phyloP scores from a whole-genome alignment of 1,284 basidiomycete genomes.

The Tilletia setariae region DNA sequence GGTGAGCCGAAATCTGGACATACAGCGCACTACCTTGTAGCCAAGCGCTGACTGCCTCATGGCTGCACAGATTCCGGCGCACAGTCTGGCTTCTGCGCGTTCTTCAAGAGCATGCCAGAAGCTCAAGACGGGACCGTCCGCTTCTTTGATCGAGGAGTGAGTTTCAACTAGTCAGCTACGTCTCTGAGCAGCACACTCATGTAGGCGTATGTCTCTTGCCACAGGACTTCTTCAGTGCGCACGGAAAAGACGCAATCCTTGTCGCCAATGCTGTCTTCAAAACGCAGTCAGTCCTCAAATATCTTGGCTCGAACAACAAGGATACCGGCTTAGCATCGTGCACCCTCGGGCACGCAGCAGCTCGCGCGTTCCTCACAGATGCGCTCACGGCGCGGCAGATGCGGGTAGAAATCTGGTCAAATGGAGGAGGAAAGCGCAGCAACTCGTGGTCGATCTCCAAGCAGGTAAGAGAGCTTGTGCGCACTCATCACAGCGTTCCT shows the following conservation, averaged over 20 bases:
- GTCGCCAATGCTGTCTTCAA: conserved; percentile 72
- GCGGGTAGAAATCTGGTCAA: conserved; percentile 73
- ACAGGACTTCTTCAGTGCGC: conserved; percentile 79
- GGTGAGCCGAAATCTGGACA: conserved; percentile 19
- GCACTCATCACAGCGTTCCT: not conserved
- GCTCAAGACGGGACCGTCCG: conserved; percentile 43
- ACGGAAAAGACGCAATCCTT: conserved; percentile 82
- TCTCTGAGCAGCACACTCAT: too few relatives aligned
- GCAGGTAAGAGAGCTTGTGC: conserved; percentile 61
- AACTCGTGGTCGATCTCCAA: conserved; percentile 66
- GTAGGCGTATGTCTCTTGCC: too few relatives aligned
- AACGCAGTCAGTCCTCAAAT: conserved; percentile 52
- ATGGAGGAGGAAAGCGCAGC: conserved; percentile 65
- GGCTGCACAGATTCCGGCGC: conserved; percentile 30
- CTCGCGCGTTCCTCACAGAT: conserved; percentile 81
- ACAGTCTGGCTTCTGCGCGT: conserved; percentile 41
- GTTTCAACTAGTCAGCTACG: conserved; percentile 7
- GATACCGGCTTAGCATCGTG: conserved; percentile 58
- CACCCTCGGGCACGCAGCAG: conserved; percentile 73
- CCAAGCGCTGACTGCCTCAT: not conserved
- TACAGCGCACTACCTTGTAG: not conserved
- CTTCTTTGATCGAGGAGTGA: conserved; percentile 44
- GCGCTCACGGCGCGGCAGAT: conserved; percentile 86
- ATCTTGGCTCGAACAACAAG: conserved; percentile 39
- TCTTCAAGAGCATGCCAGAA: conserved; percentile 37